Evolutionary conservation across 2,329 filamentous ascomycete species (phyloP).

Genomic region (Penicillium brasilianum): DNA sequence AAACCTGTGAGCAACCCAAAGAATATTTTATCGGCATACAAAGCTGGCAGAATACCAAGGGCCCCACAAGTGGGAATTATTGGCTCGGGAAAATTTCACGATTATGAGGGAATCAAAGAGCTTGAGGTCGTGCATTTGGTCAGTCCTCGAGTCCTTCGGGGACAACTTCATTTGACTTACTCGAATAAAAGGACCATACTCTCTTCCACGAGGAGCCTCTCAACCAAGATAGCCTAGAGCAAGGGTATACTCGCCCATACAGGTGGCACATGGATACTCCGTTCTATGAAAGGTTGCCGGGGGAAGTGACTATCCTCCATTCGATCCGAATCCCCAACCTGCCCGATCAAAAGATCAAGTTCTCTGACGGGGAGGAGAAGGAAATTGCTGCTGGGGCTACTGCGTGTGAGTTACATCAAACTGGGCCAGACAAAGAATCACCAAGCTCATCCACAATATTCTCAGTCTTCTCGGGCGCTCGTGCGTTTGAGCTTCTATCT

Average conservation of each 20-base stretch:
- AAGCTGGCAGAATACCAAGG: conserved; percentile 15
- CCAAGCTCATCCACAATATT: neutral
- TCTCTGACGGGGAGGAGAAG: conserved; percentile 17
- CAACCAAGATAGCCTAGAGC: conserved; percentile 7
- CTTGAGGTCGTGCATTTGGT: conserved; percentile 17
- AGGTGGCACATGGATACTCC: conserved; percentile 21
- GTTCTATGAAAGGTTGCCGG: conserved; percentile 17
- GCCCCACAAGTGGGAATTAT: conserved; percentile 18
- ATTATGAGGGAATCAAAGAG: conserved; percentile 1
- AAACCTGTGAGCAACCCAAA: conserved; percentile 18
- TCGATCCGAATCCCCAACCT: conserved; percentile 16
- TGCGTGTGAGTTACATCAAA: conserved; percentile 10
- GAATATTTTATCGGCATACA: conserved; percentile 18
- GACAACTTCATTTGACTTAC: neutral
- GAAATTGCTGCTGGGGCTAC: conserved; percentile 13
- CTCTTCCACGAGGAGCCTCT: conserved; percentile 15
- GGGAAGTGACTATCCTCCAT: conserved; percentile 19
- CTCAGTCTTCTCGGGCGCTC: conserved; percentile 17
- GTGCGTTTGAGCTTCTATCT: conserved; percentile 12
- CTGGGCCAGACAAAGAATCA: neutral
- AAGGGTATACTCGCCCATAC: conserved; percentile 16
- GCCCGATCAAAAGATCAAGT: conserved; percentile 19
- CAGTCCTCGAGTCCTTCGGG: neutral
- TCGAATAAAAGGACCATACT: conserved; percentile 12
- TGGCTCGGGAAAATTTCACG: conserved; percentile 12